Conservation (phyloP, 352 stramenopile genomes). For the Pythium sp. region DNA sequence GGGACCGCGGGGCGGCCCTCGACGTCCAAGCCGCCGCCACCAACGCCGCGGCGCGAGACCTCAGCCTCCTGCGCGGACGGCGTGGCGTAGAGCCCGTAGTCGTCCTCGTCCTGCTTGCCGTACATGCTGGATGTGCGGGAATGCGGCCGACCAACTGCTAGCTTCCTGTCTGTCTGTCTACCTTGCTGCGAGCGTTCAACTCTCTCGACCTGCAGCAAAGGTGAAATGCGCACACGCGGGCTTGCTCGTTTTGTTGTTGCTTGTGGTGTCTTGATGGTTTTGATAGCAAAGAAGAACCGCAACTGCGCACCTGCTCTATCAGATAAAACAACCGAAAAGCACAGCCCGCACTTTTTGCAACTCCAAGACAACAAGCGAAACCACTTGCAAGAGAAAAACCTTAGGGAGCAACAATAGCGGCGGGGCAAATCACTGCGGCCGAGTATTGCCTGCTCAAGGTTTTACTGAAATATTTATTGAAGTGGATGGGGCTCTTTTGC, state of each 20-base stretch:
- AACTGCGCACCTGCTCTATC: slow-evolving; percentile 5
- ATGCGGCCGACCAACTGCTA: not conserved
- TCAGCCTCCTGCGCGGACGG: slow-evolving; percentile 52
- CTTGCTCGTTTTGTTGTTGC: not conserved
- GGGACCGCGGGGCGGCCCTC: slow-evolving; percentile 40
- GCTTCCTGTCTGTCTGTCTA: not conserved
- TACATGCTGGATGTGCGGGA: slow-evolving; percentile 29
- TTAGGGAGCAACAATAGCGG: not conserved
- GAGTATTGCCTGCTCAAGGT: not conserved
- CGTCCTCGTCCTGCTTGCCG: slow-evolving; percentile 42
- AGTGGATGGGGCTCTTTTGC: not conserved
- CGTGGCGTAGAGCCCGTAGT: slow-evolving; percentile 63
- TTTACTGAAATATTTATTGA: slow-evolving; percentile 6
- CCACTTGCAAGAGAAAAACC: slow-evolving; percentile 3
- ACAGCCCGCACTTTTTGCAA: not conserved
- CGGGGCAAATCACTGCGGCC: not conserved
- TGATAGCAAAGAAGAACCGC: slow-evolving; percentile 10
- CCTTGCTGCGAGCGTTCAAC: not conserved
- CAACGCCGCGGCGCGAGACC: slow-evolving; percentile 38
- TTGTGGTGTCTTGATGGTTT: not conserved
- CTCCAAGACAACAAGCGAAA: not conserved
- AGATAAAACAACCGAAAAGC: not conserved
- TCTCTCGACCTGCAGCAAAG: not conserved
- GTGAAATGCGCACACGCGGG: slow-evolving; percentile 4
- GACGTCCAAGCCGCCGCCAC: slow-evolving; percentile 35